Evolutionary conservation across 1,284 basidiomycete species (phyloP).

Genomic region (Cutaneotrichosporon dermatis): DNA sequence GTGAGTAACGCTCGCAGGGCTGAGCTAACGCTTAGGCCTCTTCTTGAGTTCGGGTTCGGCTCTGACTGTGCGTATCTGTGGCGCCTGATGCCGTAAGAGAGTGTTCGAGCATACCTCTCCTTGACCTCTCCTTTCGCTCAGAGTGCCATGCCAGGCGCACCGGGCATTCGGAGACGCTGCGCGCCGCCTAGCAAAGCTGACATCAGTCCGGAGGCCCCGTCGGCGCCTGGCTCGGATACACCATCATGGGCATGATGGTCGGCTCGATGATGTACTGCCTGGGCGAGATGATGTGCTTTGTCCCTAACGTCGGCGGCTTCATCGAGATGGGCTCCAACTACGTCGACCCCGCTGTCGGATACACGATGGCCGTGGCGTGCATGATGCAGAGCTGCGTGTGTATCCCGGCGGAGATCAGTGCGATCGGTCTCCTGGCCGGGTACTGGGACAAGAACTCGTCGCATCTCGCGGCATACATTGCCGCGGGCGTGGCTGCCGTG

Average conservation of each 20-base stretch:
- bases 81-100: too few relatives aligned
- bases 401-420: slow-evolving; percentile 62
- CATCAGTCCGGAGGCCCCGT: slow-evolving; percentile 46
- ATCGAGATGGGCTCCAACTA: slow-evolving; percentile 24
- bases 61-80: neutral
- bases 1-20: slow-evolving; percentile 10
- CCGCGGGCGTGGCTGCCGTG: slow-evolving; percentile 8
- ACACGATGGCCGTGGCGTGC: slow-evolving; percentile 57
- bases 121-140: too few relatives aligned
- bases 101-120: too few relatives aligned
- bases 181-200: too few relatives aligned
- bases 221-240: slow-evolving; percentile 37
- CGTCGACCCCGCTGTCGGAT: slow-evolving; percentile 56
- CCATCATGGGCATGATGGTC: slow-evolving; percentile 22
- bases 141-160: too few relatives aligned
- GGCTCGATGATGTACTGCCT: slow-evolving; percentile 19
- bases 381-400: slow-evolving; percentile 57
- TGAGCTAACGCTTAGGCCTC: slow-evolving; percentile 45
- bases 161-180: too few relatives aligned
- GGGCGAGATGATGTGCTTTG: slow-evolving; percentile 19
- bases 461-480: slow-evolving; percentile 16
- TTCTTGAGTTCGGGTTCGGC: slow-evolving; percentile 40
- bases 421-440: slow-evolving; percentile 55
- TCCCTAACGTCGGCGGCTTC: slow-evolving; percentile 21
- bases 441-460: slow-evolving; percentile 62